Percentiles rank a stretch among this genome's conserved stretches.
These are phyloP conservation scores for Populus tremula DNA, from an alignment of 345 rosid genomes.

Conservation along the genomic window DNA sequence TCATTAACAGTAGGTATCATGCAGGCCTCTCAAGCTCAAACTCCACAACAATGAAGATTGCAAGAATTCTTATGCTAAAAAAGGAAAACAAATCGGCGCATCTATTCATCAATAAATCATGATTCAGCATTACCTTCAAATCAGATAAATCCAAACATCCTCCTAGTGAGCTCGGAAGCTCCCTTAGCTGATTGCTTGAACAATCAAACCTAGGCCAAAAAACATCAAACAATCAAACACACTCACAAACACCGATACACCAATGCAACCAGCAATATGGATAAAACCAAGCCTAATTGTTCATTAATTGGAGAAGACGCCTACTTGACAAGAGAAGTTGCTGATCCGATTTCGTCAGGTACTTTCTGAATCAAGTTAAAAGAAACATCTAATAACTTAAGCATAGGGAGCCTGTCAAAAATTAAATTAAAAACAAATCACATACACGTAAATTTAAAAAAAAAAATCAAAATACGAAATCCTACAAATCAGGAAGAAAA, in stretches of 20 bases:
- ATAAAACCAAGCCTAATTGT: not conserved
- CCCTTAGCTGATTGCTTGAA: slow-evolving; percentile 70
- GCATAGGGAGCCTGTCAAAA: slow-evolving; percentile 63
- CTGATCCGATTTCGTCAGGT: slow-evolving; percentile 84
- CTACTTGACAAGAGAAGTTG: slow-evolving; percentile 82
- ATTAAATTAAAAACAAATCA: not conserved
- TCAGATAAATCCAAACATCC: slow-evolving; percentile 72
- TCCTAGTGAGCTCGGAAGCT: slow-evolving; percentile 74
- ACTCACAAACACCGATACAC: not conserved
- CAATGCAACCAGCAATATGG: not conserved
- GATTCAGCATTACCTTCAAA: slow-evolving; percentile 60
- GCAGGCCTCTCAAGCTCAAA: slow-evolving; percentile 3
- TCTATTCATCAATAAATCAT: slow-evolving; percentile 14
- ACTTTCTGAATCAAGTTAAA: slow-evolving; percentile 52
- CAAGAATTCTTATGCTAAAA: not conserved
- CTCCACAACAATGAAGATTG: not conserved
- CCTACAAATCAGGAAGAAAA: not conserved
- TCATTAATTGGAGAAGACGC: slow-evolving; percentile 14
- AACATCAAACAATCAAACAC: not conserved
- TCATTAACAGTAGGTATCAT: not conserved
- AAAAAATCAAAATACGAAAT: not conserved
- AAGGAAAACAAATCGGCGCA: not conserved
- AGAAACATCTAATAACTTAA: slow-evolving; percentile 82
- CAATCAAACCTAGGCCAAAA: slow-evolving; percentile 67
- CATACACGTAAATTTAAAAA: not conserved